These are phyloP conservation scores for Mortierella sp. DNA, from an alignment of 371 early-diverging fungal species.

Conservation along the genomic window DNA sequence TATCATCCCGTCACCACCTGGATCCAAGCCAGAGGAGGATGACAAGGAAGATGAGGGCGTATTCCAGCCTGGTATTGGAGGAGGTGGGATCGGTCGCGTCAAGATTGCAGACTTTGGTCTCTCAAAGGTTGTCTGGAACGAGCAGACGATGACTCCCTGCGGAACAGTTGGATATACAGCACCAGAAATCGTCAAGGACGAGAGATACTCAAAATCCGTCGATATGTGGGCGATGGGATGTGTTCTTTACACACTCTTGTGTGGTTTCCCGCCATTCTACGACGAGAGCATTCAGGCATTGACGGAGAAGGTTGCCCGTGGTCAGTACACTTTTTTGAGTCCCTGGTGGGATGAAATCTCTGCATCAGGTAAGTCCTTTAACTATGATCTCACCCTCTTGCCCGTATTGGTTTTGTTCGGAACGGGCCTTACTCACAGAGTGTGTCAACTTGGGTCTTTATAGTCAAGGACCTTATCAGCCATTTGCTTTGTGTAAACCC, in stretches of 20 bases:
- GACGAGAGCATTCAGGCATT: slow-evolving; percentile 81
- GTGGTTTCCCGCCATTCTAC: slow-evolving; percentile 93
- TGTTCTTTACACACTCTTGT: slow-evolving; percentile 88
- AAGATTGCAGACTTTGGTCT: slow-evolving; percentile 91
- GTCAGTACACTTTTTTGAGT: slow-evolving; percentile 77
- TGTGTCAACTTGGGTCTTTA: neutral
- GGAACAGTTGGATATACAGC: slow-evolving; percentile 94
- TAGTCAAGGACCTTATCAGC: slow-evolving; percentile 83
- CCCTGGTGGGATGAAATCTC: slow-evolving; percentile 94
- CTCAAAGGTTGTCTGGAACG: slow-evolving; percentile 84
- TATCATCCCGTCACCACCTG: slow-evolving; percentile 66
- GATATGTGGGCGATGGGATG: slow-evolving; percentile 97
- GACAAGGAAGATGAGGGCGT: slow-evolving; percentile 79
- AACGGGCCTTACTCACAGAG: too few relatives aligned
- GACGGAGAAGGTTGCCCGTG: slow-evolving; percentile 81
- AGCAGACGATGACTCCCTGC: slow-evolving; percentile 88
- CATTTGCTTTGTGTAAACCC: slow-evolving; percentile 88
- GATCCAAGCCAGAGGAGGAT: slow-evolving; percentile 60
- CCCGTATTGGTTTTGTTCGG: too few relatives aligned
- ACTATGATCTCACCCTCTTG: neutral
- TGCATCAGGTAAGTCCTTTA: slow-evolving; percentile 53
- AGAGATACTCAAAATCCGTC: slow-evolving; percentile 84
- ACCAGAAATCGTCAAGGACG: slow-evolving; percentile 88
- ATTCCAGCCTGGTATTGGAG: slow-evolving; percentile 77
- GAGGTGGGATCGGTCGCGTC: slow-evolving; percentile 84